Base-by-base conservation (phyloP, 495 filamentous ascomycete species). In the Xylaria palmicola region DNA sequence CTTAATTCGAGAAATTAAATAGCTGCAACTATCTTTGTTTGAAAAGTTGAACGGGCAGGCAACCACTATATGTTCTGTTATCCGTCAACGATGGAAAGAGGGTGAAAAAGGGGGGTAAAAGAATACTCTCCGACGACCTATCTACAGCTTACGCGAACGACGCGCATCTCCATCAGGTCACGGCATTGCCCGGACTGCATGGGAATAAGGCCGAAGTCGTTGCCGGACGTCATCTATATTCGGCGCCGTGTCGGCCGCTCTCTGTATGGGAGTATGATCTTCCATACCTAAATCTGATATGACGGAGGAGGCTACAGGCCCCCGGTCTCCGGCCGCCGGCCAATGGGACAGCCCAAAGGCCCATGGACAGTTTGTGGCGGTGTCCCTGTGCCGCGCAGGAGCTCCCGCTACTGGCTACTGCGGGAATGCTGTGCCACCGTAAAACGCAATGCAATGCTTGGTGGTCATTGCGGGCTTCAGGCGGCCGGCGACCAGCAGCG, bases 241-340 rank as follows among this genome's bases (percentile, higher is more conserved):
- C 53, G 53, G 53, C 39, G 37, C 53, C 53, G 53, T 56, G 53
- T 56, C 53, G 53, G 53, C 53, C 24, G 39, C 26, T 43, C 19
- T 34, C 37, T 17, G 5, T 26, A 22, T 34, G 15, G 29, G 39
- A 6, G 53, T 56, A 30, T 22, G 19, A 19, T 29, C 36, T 22
- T 15, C n/a, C 27, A 22, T 43, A 32, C 24, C n/a, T n/a, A n/a
- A n/a, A n/a, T 40, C 50, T 53, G 34, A 53, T 40, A 32, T 37
- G 22, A 34, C 53, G 26, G 39, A 43, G 9, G 24, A 40, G 32
- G 13, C 8, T 26, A 40, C 36, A 13, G 51, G 51, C 37, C 20
- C n/a, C n/a, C n/a, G n/a, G n/a, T n/a, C n/a, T n/a, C 13, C 17
- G 19, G 41, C 22, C 41, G 19, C 41, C 3, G 41, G 36, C 51